phyloP scores from a whole-genome alignment of 2,329 filamentous ascomycete species.

The Monilinia laxa region DNA sequence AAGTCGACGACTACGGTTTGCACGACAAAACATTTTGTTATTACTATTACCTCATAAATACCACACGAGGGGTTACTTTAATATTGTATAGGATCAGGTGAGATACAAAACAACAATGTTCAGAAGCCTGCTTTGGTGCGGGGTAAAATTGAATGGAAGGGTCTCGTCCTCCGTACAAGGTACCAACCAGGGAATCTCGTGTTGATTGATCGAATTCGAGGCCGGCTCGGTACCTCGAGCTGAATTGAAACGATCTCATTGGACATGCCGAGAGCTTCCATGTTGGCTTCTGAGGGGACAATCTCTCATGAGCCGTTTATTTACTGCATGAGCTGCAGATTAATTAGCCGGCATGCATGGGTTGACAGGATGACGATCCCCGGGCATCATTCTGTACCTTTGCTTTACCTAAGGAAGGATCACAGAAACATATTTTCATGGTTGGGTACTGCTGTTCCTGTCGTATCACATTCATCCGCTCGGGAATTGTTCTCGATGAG shows the following conservation, averaged over 20 bases:
- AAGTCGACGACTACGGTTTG: constrained; percentile 3
- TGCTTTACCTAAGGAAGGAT: background rate
- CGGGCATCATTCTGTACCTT: background rate
- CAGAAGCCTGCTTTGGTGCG: constrained; percentile 15
- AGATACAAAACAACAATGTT: constrained; percentile 12
- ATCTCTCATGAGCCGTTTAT: constrained; percentile 1
- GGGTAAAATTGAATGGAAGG: constrained; percentile 14
- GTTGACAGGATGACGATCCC: background rate
- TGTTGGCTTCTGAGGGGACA: constrained; percentile 13
- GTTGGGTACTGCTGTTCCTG: background rate
- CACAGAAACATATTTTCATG: background rate
- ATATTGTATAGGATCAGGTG: constrained; percentile 16
- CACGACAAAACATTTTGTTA: background rate
- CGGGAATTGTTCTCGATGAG: background rate
- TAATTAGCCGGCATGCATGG: constrained; percentile 3
- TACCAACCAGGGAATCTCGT: background rate
- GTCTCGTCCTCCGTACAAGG: background rate
- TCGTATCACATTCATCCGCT: background rate
- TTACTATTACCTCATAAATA: constrained; percentile 22
- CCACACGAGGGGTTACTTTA: background rate
- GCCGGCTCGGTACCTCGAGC: background rate
- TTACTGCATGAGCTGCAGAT: background rate
- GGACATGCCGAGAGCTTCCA: background rate
- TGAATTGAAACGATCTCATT: background rate
- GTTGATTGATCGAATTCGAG: background rate